Percentiles rank a stretch among this genome's conserved stretches.
phyloP scores from a whole-genome alignment of 768 basidiomycete genomes.

The Mycena leptocephala region DNA sequence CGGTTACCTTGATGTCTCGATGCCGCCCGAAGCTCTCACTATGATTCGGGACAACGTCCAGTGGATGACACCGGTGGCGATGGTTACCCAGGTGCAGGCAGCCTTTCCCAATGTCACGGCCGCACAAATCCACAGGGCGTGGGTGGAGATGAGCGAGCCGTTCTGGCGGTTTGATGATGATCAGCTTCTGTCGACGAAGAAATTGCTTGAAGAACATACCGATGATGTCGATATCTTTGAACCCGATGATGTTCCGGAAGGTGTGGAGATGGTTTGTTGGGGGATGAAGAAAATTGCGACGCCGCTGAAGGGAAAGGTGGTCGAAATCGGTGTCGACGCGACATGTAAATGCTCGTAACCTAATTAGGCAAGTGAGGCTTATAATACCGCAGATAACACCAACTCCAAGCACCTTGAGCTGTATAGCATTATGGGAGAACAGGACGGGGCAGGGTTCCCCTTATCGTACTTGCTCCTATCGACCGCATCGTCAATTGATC shows the following conservation, averaged over 20 bases:
- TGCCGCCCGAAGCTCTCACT: conserved; percentile 39
- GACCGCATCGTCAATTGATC: conserved; percentile 37
- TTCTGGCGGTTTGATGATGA: conserved; percentile 39
- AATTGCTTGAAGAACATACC: conserved; percentile 5
- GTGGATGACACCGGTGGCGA: conserved; percentile 40
- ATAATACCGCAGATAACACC: conserved; percentile 24
- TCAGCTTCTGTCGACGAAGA: conserved; percentile 22
- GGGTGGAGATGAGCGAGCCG: conserved; percentile 44
- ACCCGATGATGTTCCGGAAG: conserved; percentile 26
- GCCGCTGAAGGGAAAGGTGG: conserved; percentile 9
- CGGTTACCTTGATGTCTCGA: conserved; percentile 40
- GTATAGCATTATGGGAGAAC: conserved; percentile 41
- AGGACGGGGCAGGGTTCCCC: conserved; percentile 43
- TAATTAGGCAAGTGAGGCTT: background rate
- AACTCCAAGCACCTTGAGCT: conserved; percentile 43
- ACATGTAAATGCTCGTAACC: conserved; percentile 25
- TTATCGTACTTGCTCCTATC: conserved; percentile 42
- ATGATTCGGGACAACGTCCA: conserved; percentile 43
- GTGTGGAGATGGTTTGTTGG: conserved; percentile 32
- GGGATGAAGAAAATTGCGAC: conserved; percentile 34
- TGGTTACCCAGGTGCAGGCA: conserved; percentile 52
- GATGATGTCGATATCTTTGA: conserved; percentile 16
- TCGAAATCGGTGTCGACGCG: conserved; percentile 34
- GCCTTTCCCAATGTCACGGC: conserved; percentile 45
- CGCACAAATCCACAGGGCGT: conserved; percentile 45